Conservation (phyloP, 139 green algal species). For the Coelastrella sp. region DNA sequence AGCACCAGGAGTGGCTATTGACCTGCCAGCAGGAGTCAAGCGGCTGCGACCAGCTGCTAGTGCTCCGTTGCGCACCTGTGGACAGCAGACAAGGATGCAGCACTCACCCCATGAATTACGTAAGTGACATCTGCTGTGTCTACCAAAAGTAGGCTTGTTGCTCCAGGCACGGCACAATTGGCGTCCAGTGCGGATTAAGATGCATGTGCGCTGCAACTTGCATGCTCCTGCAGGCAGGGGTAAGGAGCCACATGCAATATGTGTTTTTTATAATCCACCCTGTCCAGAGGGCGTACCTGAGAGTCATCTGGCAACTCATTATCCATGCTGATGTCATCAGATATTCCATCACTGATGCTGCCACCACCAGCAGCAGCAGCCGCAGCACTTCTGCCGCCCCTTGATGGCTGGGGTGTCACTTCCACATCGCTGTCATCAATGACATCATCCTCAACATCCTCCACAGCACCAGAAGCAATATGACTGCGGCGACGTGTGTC, state of each 20-base stretch:
- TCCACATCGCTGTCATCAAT: slow-evolving; percentile 19
- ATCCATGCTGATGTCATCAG: slow-evolving; percentile 1
- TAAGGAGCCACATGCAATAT: background rate
- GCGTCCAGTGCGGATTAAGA: too few species aligned
- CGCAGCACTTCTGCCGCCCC: background rate
- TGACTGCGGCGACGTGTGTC: background rate
- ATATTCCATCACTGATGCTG: background rate
- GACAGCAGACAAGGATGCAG: background rate
- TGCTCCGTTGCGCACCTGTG: background rate
- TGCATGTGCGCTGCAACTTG: background rate
- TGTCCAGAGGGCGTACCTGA: background rate
- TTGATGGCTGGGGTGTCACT: background rate
- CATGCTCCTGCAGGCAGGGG: background rate
- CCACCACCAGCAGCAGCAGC: slow-evolving; percentile 14
- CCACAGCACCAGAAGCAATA: background rate
- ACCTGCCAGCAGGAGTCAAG: background rate
- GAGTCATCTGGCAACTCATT: slow-evolving; percentile 6
- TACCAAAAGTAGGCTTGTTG: too few species aligned
- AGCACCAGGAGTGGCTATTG: background rate
- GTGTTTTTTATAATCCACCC: background rate
- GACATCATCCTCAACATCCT: slow-evolving; percentile 14
- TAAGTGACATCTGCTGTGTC: too few species aligned
- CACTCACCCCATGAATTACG: background rate
- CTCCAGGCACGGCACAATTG: too few species aligned
- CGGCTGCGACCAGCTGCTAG: background rate